Percentiles rank a stretch among this genome's conserved stretches.
These are phyloP conservation scores for Diaporthe sp. DNA, from an alignment of 2,329 filamentous ascomycete species.

Conservation along the genomic window DNA sequence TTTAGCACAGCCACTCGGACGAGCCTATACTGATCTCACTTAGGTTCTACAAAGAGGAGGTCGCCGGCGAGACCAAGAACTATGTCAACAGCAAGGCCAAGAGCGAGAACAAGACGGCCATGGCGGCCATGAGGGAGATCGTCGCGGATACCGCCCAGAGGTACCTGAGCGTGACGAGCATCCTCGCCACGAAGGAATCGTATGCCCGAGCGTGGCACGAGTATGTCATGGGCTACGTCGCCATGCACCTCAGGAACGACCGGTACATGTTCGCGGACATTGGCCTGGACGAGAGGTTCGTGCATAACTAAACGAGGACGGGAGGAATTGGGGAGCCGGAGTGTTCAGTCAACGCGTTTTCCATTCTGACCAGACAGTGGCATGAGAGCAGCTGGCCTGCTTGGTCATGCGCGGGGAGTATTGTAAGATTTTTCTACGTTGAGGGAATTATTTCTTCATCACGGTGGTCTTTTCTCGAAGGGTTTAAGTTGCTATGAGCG, in stretches of 20 bases:
- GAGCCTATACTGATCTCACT: background rate
- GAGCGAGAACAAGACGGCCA: conserved; percentile 16
- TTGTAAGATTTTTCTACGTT: background rate
- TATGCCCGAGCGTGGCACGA: conserved; percentile 45
- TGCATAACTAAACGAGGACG: background rate
- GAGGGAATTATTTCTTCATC: too few species aligned
- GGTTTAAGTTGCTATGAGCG: background rate
- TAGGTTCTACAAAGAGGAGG: conserved; percentile 50
- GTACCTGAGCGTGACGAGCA: conserved; percentile 41
- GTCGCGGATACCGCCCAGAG: conserved; percentile 40
- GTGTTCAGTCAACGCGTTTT: too few species aligned
- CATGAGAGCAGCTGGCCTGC: background rate
- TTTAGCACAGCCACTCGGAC: background rate
- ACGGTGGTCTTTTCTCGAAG: background rate
- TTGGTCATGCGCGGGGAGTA: background rate
- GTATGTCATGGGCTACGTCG: conserved; percentile 47
- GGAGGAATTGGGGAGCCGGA: background rate
- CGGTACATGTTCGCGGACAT: conserved; percentile 41
- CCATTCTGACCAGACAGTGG: background rate
- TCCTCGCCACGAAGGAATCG: conserved; percentile 42
- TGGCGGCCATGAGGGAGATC: conserved; percentile 15
- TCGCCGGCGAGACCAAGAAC: conserved; percentile 46
- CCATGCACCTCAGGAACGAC: conserved; percentile 40
- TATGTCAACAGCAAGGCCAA: conserved; percentile 46
- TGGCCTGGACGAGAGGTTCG: conserved; percentile 28